A percentile compares a stretch with the other conserved stretches of the same genome.
phyloP scores from a whole-genome alignment of 805 yeast species.

The Pichia thaimueangensis region DNA sequence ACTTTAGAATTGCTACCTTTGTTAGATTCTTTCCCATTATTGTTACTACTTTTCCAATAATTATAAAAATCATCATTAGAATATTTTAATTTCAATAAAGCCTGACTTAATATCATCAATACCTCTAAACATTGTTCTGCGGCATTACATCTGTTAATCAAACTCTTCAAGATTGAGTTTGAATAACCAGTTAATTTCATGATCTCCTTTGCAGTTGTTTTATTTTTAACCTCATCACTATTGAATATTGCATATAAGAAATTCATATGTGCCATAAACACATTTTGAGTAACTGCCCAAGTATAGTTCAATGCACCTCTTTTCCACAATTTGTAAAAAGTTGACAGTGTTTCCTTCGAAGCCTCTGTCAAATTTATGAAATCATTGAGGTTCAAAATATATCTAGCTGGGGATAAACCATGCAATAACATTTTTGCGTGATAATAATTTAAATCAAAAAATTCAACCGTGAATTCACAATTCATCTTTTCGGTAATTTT shows the following conservation, averaged over 20 bases:
- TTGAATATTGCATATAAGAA: conserved; percentile 72
- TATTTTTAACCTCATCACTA: conserved; percentile 45
- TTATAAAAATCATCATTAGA: not conserved
- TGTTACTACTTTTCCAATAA: not conserved
- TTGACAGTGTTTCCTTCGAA: conserved; percentile 57
- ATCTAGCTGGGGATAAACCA: conserved; percentile 71
- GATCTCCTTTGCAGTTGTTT: conserved; percentile 41
- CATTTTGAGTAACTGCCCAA: conserved; percentile 88
- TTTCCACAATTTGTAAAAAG: conserved; percentile 53
- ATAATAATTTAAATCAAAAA: conserved; percentile 68
- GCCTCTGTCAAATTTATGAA: conserved; percentile 53
- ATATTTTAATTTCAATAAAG: conserved; percentile 55
- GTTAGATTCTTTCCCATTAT: conserved; percentile 16
- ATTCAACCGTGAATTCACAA: conserved; percentile 65
- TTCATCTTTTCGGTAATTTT: conserved; percentile 54
- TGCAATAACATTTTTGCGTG: conserved; percentile 67
- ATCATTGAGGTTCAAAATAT: conserved; percentile 47
- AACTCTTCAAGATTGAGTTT: conserved; percentile 49
- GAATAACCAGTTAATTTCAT: conserved; percentile 45
- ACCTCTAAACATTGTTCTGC: conserved; percentile 67
- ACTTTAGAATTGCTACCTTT: not conserved
- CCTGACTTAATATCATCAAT: conserved; percentile 65
- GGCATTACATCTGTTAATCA: conserved; percentile 70
- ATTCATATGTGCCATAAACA: conserved; percentile 85
- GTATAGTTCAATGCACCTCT: conserved; percentile 68